These are phyloP conservation scores for Globisporangium echinulatum DNA, from an alignment of 352 stramenopile genomes.

Conservation along the genomic window DNA sequence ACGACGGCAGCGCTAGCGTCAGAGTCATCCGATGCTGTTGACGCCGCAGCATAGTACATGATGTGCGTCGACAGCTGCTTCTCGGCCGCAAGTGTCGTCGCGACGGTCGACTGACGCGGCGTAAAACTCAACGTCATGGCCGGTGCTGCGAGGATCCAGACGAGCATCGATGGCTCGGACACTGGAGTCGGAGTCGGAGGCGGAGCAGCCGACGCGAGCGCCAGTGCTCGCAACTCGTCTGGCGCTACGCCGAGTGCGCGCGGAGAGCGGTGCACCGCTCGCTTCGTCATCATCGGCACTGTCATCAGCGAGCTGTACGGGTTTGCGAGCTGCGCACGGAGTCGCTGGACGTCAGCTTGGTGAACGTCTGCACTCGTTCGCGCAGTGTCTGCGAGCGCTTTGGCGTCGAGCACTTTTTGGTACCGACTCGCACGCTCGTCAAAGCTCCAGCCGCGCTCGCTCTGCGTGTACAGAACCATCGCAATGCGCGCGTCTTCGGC, in stretches of 20 bases:
- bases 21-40: constrained; percentile 6
- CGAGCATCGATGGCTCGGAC: constrained; percentile 13
- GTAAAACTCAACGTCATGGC: constrained; percentile 43
- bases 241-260: neutral
- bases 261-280: constrained; percentile 2
- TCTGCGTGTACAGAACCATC: constrained; percentile 51
- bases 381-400: constrained; percentile 37
- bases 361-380: constrained; percentile 38
- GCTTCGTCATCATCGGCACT: constrained; percentile 2
- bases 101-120: constrained; percentile 26
- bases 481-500: constrained; percentile 52
- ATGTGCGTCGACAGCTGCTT: constrained; percentile 65
- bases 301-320: constrained; percentile 29
- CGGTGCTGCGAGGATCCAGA: constrained; percentile 52
- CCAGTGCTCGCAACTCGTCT: too few species aligned
- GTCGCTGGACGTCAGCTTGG: constrained; percentile 15
- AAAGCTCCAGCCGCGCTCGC: constrained; percentile 54
- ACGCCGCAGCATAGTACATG: constrained; percentile 57
- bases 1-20: neutral
- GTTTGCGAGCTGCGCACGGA: constrained; percentile 30
- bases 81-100: constrained; percentile 24
- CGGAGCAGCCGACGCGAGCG: too few species aligned
- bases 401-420: constrained; percentile 44
- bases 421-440: constrained; percentile 51
- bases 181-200: neutral